Percentiles rank a stretch among this genome's conserved stretches.
phyloP scores from a whole-genome alignment of 2,329 filamentous ascomycete species.

The Ophiostoma fasciatum region DNA sequence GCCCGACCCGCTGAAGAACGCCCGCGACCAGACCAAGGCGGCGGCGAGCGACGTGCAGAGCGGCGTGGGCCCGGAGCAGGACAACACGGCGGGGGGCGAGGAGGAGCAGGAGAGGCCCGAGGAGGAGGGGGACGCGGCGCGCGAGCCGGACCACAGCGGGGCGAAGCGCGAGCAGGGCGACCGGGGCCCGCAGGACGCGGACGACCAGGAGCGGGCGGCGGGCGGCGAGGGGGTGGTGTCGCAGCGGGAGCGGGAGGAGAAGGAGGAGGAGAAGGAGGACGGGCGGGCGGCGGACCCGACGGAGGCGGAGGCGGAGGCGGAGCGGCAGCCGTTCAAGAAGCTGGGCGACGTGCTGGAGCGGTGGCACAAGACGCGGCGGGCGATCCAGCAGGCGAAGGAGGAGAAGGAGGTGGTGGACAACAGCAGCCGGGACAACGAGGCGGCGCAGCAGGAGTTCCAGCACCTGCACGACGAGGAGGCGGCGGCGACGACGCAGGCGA shows the following conservation, averaged over 20 bases:
- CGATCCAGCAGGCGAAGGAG: conserved; percentile 53
- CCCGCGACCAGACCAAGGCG: conserved; percentile 44
- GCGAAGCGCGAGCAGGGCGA: conserved; percentile 53
- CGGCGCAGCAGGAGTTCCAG: conserved; percentile 75
- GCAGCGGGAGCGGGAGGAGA: conserved; percentile 19
- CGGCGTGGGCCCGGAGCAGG: conserved; percentile 48
- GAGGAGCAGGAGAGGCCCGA: conserved; percentile 9
- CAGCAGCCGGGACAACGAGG: conserved; percentile 43
- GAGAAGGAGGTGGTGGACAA: conserved; percentile 32
- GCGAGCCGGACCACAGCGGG: conserved; percentile 24
- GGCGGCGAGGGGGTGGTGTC: conserved; percentile 47
- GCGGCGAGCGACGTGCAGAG: conserved; percentile 49
- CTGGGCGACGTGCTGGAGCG: conserved; percentile 83
- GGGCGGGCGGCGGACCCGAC: conserved; percentile 22
- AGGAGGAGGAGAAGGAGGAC: conserved; percentile 24
- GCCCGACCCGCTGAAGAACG: conserved; percentile 21
- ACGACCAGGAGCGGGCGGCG: conserved; percentile 37
- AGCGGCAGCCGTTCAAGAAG: conserved; percentile 72
- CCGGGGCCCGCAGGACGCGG: conserved; percentile 47
- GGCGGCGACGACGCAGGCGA: conserved; percentile 73
- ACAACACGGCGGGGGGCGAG: conserved; percentile 30
- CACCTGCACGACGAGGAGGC: conserved; percentile 76
- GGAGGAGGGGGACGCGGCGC: conserved; percentile 5
- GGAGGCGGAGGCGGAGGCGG: conserved; percentile 7
- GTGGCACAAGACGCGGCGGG: conserved; percentile 78